Conservation (phyloP, 106 monocot species). For the Dactylorhiza incarnata region DNA sequence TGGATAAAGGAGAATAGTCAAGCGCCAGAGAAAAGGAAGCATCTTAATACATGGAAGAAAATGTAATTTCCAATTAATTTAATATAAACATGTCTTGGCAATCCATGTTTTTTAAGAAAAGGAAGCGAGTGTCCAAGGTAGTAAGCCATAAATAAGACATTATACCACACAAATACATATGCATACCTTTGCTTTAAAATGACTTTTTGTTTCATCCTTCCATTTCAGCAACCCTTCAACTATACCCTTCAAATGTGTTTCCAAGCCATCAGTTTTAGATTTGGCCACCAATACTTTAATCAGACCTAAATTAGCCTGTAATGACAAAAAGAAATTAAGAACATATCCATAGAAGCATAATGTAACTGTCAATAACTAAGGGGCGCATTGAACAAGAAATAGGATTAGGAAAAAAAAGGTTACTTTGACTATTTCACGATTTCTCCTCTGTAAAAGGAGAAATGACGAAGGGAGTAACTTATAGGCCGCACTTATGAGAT, state of each 20-base stretch:
- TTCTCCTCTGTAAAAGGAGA: constrained; percentile 74
- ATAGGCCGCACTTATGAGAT: constrained; percentile 74
- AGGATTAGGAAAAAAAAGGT: not conserved
- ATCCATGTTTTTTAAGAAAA: not conserved
- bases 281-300: constrained; percentile 89
- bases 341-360: not conserved
- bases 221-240: constrained; percentile 81
- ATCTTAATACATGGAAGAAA: not conserved
- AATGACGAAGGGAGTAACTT: constrained; percentile 83
- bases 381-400: not conserved
- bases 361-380: not conserved
- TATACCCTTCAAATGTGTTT: constrained; percentile 60
- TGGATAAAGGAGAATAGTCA: no score
- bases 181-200: constrained; percentile 86
- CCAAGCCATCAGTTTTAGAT: constrained; percentile 62
- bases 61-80: not conserved
- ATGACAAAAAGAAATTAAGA: constrained; percentile 2
- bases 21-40: not conserved
- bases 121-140: not conserved
- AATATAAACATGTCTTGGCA: not conserved
- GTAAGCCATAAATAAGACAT: not conserved
- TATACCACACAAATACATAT: not conserved
- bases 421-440: constrained; percentile 90
- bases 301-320: constrained; percentile 88
- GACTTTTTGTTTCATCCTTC: constrained; percentile 77